Base-by-base conservation (phyloP, 805 yeast species). In the Monosporozyma yasuniensis region DNA sequence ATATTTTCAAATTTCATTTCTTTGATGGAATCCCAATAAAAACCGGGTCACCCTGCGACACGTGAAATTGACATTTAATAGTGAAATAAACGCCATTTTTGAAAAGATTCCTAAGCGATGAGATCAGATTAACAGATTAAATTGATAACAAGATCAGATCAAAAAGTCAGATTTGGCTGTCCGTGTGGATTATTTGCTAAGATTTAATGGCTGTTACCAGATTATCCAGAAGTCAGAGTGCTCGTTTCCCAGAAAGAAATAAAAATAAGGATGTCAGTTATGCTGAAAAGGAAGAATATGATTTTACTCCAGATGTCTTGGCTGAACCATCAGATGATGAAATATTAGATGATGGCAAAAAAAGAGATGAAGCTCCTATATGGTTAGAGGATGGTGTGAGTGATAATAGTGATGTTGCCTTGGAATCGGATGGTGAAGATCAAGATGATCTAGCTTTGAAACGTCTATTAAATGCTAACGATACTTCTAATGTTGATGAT, bases 211-310 rank as follows among this genome's bases (percentile, higher is more conserved):
- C 25, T 19, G 18, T 21, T 21, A 39, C 27, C 9, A 39, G 39
- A 19, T 35, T 12, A 14, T 27, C 39, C 18, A 39, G 25, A 39
- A 38, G 37, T 21, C 32, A 34, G 46, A 42, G 34, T 34, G 27
- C 32, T 42, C 47, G 23, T 22, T 12, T 32, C 9, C 16, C 27
- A 12, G n/a, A 39, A 39, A 19, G 16, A 12, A 27, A n/a, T 14
- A n/a, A 14, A 8, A 10, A 3, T 25, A 42, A 23, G 10, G 35
- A n/a, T 19, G 30, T 50, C 10, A 32, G 38, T 35, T 66, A 66
- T 46, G 53, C 47, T 34, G 70, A 66, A 48, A 62, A 61, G 47
- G 58, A 61, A 25, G 68, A 64, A 44, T 44, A 56, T 34, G 67
- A 66, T 50, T 48, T 66, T 7, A 50, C 51, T 8, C 53, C 66